Evolutionary conservation across 352 stramenopile genomes (phyloP).

Genomic region (Phytophthora sp.): DNA sequence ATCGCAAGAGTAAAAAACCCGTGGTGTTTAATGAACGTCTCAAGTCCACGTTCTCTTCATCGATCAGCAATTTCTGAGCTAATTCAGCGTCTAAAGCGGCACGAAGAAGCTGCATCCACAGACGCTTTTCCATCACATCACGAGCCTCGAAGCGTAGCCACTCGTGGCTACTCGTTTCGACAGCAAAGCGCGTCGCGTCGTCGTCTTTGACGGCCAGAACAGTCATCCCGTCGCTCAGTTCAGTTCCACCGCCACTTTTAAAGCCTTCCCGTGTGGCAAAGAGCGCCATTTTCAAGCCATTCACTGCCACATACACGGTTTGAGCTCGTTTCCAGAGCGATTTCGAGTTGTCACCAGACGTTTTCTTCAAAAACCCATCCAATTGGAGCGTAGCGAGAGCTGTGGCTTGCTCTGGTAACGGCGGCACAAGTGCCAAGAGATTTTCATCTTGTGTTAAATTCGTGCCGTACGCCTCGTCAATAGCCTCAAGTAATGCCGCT

Average conservation of each 20-base stretch:
- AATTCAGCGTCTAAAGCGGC: slow-evolving; percentile 57
- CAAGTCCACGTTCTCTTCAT: slow-evolving; percentile 25
- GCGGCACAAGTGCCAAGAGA: slow-evolving; percentile 42
- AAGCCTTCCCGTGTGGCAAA: slow-evolving; percentile 68
- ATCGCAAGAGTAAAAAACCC: slow-evolving; percentile 43
- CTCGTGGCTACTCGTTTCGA: slow-evolving; percentile 60
- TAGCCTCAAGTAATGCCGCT: slow-evolving; percentile 52
- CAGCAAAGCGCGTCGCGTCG: slow-evolving; percentile 39
- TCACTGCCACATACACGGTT: slow-evolving; percentile 52
- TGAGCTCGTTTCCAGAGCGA: slow-evolving; percentile 48
- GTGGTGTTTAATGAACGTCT: no score
- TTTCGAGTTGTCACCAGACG: slow-evolving; percentile 24
- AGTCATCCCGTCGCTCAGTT: slow-evolving; percentile 31
- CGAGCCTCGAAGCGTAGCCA: slow-evolving; percentile 55
- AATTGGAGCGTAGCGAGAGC: slow-evolving; percentile 46
- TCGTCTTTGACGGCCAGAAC: slow-evolving; percentile 44
- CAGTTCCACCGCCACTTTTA: slow-evolving; percentile 44
- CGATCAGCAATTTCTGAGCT: slow-evolving; percentile 50
- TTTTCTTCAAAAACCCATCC: slow-evolving; percentile 46
- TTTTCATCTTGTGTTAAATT: slow-evolving; percentile 39
- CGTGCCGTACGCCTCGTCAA: slow-evolving; percentile 51
- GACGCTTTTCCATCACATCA: slow-evolving; percentile 41
- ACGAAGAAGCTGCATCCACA: slow-evolving; percentile 64
- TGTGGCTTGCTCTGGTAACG: slow-evolving; percentile 35
- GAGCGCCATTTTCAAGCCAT: slow-evolving; percentile 53